Evolutionary conservation across 352 stramenopile species (phyloP), one percentile per base, ranked within the genome.

Genomic region (Thalassiosira exigua): DNA sequence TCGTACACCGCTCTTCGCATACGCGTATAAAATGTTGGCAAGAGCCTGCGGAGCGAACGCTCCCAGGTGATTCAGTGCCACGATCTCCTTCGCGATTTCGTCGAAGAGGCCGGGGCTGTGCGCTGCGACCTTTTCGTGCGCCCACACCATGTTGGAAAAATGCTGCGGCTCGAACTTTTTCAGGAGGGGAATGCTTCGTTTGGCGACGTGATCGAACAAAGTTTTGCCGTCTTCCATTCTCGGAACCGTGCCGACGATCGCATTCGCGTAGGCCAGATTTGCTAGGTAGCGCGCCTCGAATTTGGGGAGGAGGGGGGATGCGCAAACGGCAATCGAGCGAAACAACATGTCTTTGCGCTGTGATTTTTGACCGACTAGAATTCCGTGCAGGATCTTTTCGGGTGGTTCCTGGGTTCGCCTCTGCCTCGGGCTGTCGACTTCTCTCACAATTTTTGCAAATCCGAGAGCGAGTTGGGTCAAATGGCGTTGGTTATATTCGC

Each of bases 151-250:
- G n/a, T n/a, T n/a, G n/a, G n/a, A n/a, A n/a, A n/a, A n/a, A n/a
- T n/a, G n/a, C n/a, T n/a, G n/a, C 30, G 52, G 52, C 52, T 60
- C 19, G 32, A 60, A 60, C n/a, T 60, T 60, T 5, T 26, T 44
- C 52, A 60, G 32, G 4, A 60, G 30, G 32, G 52, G 52, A 19
- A 60, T 36, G 30, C 52, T 60, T 14, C 30, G 26, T 41, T 60
- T 26, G 5, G 52, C 4, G 32, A 60, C 32, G 52, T 36, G 52
- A 60, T 60, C 3, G 19, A 60, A 60, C n/a, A 60, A 26, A 33
- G 19, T 60, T 22, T 27, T 60, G 17, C 14, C 52, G 3, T 60
- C 52, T 36, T 60, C 26, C 3, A 60, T 5, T 30, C 26, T 14
- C 3, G 52, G 52, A 27, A 36, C 52, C 24, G 21, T 5, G 30